Evolutionary conservation across 768 basidiomycete species (phyloP), one percentile per base, ranked within the genome.

Genomic region (Polyporus arcularius): DNA sequence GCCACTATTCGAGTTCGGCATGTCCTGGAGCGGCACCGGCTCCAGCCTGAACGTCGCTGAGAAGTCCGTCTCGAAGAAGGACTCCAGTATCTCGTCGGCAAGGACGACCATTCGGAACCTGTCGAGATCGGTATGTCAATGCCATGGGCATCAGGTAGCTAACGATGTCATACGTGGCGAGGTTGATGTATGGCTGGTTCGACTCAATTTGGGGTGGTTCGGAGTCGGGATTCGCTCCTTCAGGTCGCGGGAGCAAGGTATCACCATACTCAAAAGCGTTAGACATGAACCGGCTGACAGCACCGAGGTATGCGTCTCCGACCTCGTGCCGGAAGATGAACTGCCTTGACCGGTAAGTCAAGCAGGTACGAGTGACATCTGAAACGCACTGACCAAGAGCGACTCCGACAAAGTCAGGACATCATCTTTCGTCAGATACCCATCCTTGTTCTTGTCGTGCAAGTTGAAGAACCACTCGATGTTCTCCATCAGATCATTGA

Each of bases 31-130:
- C 0, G 85, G 82, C 5, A 90, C 78, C 15, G 82, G 78, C 57
- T 90, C 87, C 38, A 97, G 79, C 63, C 85, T 82, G 84, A 97
- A 98, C 2, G 95, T 95, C 1, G 83, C 85, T 0, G 92, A 86
- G 62, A 99, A 79, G 72, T 98, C 97, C 0, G 89, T 85, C 69
- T 94, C 95, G 68, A 98, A 99, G 82, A 99, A 99, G 1, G 91
- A 89, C 72, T 99, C 97, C 28, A 99, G 83, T 30, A 98, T 81
- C 72, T 98, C 96, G 65, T 98, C 97, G 1, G 96, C 96, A 9
- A 99, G 82, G 4, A 99, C 91, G 42, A 98, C 96, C 97, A 98
- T 99, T 7, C 97, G 88, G 86, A 99, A 99, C 8, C 93, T 93
- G 65, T 7, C 21, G 42, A 59, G 30, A 10, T 6, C 35, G 16